These are phyloP conservation scores for Magnolia changhungtana DNA, from an alignment of 164 flowering plant species.

Conservation along the genomic window DNA sequence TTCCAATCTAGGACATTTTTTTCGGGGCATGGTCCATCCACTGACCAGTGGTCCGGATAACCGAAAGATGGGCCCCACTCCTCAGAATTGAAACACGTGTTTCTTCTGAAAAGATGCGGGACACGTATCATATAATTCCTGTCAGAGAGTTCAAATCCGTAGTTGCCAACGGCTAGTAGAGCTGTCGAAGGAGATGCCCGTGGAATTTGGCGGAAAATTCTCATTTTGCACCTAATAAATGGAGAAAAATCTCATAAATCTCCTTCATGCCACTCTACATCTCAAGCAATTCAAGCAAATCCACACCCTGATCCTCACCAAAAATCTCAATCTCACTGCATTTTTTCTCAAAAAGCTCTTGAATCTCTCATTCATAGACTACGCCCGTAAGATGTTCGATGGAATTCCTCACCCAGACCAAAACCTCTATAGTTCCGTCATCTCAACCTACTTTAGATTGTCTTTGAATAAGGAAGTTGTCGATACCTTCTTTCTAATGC, in stretches of 20 bases:
- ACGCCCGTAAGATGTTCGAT: constrained; percentile 40
- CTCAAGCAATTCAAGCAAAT: constrained; percentile 33
- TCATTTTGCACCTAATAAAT: constrained; percentile 7
- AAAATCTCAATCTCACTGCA: constrained; percentile 15
- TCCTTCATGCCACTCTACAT: constrained; percentile 19
- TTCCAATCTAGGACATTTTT: no score
- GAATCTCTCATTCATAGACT: constrained; percentile 16
- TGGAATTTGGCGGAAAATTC: not conserved
- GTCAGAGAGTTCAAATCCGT: not conserved
- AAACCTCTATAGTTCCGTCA: constrained; percentile 20
- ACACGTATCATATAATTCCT: no score
- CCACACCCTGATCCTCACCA: constrained; percentile 32
- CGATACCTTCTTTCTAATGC: constrained; percentile 30
- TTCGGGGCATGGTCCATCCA: no score
- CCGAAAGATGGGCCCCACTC: no score
- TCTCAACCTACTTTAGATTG: constrained; percentile 25
- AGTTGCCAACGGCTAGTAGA: not conserved
- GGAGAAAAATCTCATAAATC: constrained; percentile 24
- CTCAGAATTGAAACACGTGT: no score
- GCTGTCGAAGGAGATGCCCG: not conserved
- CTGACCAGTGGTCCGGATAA: no score
- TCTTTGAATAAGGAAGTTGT: constrained; percentile 26
- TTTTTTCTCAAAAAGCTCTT: constrained; percentile 22
- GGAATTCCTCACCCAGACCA: constrained; percentile 37
- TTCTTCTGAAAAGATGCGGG: no score